phyloP scores from a whole-genome alignment of 2,329 filamentous ascomycete species.

The Metarhizium rileyi region DNA sequence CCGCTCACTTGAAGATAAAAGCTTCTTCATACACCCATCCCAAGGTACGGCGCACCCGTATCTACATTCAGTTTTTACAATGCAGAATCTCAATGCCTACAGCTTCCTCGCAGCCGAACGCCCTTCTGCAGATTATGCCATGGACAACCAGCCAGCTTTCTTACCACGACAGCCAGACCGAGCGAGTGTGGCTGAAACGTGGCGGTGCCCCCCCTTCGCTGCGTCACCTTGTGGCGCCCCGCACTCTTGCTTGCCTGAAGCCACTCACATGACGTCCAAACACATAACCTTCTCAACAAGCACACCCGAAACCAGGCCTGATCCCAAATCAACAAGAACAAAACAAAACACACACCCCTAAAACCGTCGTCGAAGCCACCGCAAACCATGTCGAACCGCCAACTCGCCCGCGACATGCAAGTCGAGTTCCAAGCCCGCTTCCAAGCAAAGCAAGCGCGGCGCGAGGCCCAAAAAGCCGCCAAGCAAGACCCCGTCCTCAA shows the following conservation, averaged over 20 bases:
- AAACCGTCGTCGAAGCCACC: no score
- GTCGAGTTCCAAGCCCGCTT: conserved; percentile 55
- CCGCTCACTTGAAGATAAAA: no score
- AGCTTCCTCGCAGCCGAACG: no score
- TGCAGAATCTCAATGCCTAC: no score
- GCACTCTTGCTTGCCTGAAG: background rate
- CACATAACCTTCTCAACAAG: no score
- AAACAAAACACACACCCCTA: background rate
- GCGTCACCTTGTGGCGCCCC: conserved; percentile 12
- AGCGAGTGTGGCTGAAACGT: background rate
- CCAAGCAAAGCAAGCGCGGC: conserved; percentile 52
- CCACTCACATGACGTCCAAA: conserved; percentile 9
- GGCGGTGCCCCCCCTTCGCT: conserved; percentile 1
- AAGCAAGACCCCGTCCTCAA: conserved; percentile 52
- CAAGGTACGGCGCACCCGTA: no score
- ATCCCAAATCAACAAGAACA: background rate
- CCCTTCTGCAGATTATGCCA: no score
- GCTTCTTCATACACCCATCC: no score
- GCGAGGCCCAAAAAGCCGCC: conserved; percentile 49
- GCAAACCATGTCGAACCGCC: conserved; percentile 44
- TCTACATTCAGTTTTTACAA: no score
- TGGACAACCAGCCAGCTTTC: no score
- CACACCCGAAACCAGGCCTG: background rate
- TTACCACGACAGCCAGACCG: no score
- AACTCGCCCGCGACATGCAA: conserved; percentile 50